Evolutionary conservation across 495 filamentous ascomycete species (phyloP), one percentile per base, ranked within the genome.

Genomic region (Terfezia claveryi): DNA sequence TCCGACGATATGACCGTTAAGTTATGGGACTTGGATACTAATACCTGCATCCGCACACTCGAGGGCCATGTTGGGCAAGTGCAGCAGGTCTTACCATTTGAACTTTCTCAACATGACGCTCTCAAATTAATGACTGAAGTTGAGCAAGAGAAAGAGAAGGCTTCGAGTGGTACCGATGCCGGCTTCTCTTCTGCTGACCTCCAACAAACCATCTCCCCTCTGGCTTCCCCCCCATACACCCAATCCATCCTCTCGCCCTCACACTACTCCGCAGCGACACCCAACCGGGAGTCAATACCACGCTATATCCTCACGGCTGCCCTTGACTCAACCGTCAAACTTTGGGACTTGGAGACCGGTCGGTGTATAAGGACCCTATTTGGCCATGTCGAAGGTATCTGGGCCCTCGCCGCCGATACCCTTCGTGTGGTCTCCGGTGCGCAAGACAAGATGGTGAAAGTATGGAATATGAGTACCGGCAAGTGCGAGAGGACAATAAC

Each of bases 361-460:
- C 72, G 74, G 58, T 93, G 85, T 62, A 70, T 93, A 10, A 84
- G 84, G 53, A 95, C 86, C 4, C 89, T 94, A 69, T 99, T 96
- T 57, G 91, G 91, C 0, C 91, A 99, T 59, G 72, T 99, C 23
- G 91, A 96, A 66, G 91, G 91, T 23, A 80, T 99, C 23, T 99
- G 91, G 91, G 82, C 84, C 10, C 74, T 99, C 6, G 88, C 85
- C 1, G 92, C 85, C 2, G 92, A 99, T 65, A 87, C 83, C 0
- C 72, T 99, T 37, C 79, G 91, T 14, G 78, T 94, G 36, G 85
- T 95, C 37, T 83, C 81, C 54, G 91, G 88, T 10, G 82, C 84
- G 37, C 81, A 95, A 67, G 91, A 99, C 68, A 78, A 83, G 38
- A 95, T 88, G 80, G 83, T 94, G 66, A 95, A 95, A 67, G 81